phyloP scores from a whole-genome alignment of 192 early-diverging fungal genomes.

The Phycomyces nitens region DNA sequence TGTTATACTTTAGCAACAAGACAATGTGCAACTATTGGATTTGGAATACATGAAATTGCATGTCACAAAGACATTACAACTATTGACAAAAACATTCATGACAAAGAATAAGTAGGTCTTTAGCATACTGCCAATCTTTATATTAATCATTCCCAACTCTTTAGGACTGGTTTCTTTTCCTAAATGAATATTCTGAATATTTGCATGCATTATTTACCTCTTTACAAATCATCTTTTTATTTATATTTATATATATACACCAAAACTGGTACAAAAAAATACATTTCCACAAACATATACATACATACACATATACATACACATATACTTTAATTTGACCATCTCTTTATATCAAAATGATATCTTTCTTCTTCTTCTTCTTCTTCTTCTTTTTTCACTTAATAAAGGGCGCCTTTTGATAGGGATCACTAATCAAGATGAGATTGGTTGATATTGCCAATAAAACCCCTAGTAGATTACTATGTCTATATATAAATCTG shows the following conservation, averaged over 20 bases:
- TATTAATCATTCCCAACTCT: background rate
- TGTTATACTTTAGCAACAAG: conserved; percentile 65
- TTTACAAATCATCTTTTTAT: background rate
- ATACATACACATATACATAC: too few species aligned
- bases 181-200: background rate
- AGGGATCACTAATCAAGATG: too few species aligned
- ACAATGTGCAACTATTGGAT: conserved; percentile 78
- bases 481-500: too few species aligned
- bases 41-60: conserved; percentile 91
- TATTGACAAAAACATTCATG: conserved; percentile 82
- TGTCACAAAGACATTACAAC: conserved; percentile 69
- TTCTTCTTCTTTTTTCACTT: too few species aligned
- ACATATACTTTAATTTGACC: too few species aligned
- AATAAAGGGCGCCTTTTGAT: too few species aligned
- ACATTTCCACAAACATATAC: too few species aligned
- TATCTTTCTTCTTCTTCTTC: too few species aligned
- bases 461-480: too few species aligned
- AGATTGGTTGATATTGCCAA: too few species aligned
- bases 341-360: too few species aligned
- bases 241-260: background rate
- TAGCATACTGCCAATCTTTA: background rate
- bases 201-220: background rate
- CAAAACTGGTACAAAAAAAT: too few species aligned
- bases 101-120: conserved; percentile 39
- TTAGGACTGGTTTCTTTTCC: conserved; percentile 24